Base-by-base conservation (phyloP, 208 protist genomes). In the Leptomonas pyrrhocoris region DNA sequence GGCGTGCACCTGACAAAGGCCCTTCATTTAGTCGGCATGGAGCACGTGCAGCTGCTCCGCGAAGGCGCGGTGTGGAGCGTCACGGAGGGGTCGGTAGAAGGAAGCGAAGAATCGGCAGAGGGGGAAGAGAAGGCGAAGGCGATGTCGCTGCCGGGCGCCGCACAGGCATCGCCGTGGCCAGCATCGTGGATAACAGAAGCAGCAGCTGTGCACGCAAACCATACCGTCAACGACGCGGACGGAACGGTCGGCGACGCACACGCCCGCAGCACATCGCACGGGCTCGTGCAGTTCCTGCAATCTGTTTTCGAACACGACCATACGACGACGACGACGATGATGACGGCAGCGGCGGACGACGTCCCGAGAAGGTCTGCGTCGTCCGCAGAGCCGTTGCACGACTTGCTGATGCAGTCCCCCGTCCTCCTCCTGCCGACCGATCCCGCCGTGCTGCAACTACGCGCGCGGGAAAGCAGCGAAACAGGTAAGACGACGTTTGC, bases 1-100 rank as follows among this genome's bases (percentile, higher is more conserved):
- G 86, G 89, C 34, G 77, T 94, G 46, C 79, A 83, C 58, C 73
- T 91, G 18, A 89, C 75, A 30, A 80, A 82, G n/a, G 21, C 68
- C 2, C 77, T 94, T 51, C 38, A 50, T 5, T 74, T 94, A 23
- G 71, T 80, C 6, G 80, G 75, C 25, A 58, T 92, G n/a, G 84
- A 92, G 25, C 60, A 90, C 48, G 68, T 45, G n/a, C 48, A 42
- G 27, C 62, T 80, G 28, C 13, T 80, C 21, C 62, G 30, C 15
- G 49, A 78, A 13, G 66, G 56, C 3, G 28, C 48, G 18, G 53
- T 80, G 23, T 65, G 67, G 68, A 64, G 43, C 48, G 38, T 48
- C n/a, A 36, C 27, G 23, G 19, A 1, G 21, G 15, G 27, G 54
- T 1, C 54, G 38, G 31, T 53, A 34, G 31, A 23, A 11, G 34